These are phyloP conservation scores for Eucalyptus paniculata DNA, from an alignment of 345 rosid species.

Conservation along the genomic window DNA sequence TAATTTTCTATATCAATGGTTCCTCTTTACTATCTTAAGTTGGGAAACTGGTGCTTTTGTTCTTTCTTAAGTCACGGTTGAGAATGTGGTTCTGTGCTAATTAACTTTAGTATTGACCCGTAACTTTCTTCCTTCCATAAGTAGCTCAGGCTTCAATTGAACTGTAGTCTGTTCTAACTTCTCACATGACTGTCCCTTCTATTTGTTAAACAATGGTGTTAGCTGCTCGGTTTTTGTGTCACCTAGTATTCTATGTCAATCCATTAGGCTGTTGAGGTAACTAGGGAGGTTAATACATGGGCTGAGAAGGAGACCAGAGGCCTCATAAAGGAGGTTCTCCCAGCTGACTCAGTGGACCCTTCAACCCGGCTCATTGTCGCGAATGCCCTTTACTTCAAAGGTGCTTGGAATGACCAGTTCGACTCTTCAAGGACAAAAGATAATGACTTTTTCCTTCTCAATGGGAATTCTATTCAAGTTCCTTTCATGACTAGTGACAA, in stretches of 20 bases:
- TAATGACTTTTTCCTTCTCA: too few relatives aligned
- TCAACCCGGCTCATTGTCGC: too few relatives aligned
- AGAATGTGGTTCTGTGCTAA: not conserved
- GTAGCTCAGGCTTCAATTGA: not conserved
- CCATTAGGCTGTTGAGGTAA: slow-evolving; percentile 52
- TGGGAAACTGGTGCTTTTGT: not conserved
- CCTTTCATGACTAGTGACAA: too few relatives aligned
- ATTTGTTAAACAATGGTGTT: not conserved
- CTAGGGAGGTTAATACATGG: slow-evolving; percentile 57
- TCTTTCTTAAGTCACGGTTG: not conserved
- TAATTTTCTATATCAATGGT: not conserved
- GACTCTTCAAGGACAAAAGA: too few relatives aligned
- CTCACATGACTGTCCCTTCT: not conserved
- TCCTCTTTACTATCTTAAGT: not conserved
- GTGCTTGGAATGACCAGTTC: too few relatives aligned
- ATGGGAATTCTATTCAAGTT: too few relatives aligned
- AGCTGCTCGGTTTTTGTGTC: not conserved
- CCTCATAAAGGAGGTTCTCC: slow-evolving; percentile 62
- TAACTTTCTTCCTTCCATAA: not conserved
- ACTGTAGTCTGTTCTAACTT: not conserved
- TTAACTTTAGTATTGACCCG: not conserved
- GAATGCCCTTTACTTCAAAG: not conserved
- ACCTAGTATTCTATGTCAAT: not conserved
- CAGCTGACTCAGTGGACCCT: slow-evolving; percentile 43
- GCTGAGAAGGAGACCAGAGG: slow-evolving; percentile 66